Conservation (phyloP, 2,329 filamentous ascomycete genomes). For the Aureobasidium sp. region DNA sequence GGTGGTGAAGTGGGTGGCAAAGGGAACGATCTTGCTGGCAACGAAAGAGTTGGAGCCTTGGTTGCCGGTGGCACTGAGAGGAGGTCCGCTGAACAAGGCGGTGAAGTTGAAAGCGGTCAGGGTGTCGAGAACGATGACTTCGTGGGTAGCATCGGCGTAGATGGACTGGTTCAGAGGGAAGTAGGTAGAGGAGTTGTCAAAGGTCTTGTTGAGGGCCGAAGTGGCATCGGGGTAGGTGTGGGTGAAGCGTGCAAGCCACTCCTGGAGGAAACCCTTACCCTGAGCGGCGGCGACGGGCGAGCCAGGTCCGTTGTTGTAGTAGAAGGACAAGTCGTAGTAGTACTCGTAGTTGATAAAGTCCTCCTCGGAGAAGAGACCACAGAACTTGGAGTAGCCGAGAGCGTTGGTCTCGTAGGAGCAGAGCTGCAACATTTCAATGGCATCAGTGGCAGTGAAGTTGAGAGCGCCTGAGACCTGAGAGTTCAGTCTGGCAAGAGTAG, state of each 20-base stretch:
- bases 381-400: conserved; percentile 13
- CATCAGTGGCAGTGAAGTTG: conserved; percentile 3
- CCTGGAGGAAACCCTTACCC: conserved; percentile 8
- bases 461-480: conserved; percentile 11
- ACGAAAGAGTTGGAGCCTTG: conserved; percentile 5
- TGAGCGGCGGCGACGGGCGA: conserved; percentile 9
- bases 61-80: conserved; percentile 5
- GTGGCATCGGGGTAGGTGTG: conserved; percentile 7
- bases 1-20: conserved; percentile 13
- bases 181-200: conserved; percentile 2
- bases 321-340: conserved; percentile 14
- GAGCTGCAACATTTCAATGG: conserved; percentile 6
- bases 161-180: conserved; percentile 14
- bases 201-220: conserved; percentile 5
- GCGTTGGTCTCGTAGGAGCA: conserved; percentile 12
- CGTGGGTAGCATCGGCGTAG: conserved; percentile 13
- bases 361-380: conserved; percentile 2
- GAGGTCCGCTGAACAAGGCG: conserved; percentile 1
- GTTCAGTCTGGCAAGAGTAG: conserved; percentile 8
- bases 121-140: conserved; percentile 9
- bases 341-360: conserved; percentile 15
- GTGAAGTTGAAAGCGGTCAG: conserved; percentile 12
- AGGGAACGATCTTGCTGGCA: conserved; percentile 11
- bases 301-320: conserved; percentile 14
- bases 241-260: conserved; percentile 13